phyloP scores from a whole-genome alignment of 495 filamentous ascomycete genomes.

The Hypoxylon crocopeplum region DNA sequence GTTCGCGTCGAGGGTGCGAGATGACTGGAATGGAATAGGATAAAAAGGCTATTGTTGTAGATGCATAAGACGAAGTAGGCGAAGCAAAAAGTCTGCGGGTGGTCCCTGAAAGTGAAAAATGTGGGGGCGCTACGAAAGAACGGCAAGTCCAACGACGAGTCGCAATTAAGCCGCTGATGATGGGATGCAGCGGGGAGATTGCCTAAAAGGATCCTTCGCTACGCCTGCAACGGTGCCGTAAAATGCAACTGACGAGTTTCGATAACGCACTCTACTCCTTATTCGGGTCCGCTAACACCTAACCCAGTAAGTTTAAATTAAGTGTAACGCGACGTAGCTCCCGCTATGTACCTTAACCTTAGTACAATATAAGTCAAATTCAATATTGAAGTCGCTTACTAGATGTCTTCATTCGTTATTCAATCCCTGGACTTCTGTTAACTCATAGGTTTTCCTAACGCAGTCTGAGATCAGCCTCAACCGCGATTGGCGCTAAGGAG shows the following conservation, averaged over 20 bases:
- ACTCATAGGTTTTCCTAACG: too few species aligned
- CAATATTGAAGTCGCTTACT: too few species aligned
- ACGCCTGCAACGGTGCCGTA: too few species aligned
- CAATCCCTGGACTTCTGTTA: too few species aligned
- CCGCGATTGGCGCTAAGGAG: slow-evolving; percentile 1
- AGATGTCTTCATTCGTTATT: too few species aligned
- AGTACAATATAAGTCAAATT: too few species aligned
- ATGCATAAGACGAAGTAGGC: neutral
- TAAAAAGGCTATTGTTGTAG: neutral
- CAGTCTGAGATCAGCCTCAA: neutral
- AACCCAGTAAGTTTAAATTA: too few species aligned
- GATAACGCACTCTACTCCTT: slow-evolving; percentile 10
- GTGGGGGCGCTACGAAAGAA: slow-evolving; percentile 30
- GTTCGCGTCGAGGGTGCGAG: neutral
- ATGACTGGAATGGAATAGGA: slow-evolving; percentile 8
- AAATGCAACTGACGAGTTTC: neutral
- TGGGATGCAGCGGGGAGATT: slow-evolving; percentile 25
- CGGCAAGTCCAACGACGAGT: slow-evolving; percentile 32
- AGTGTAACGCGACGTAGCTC: too few species aligned
- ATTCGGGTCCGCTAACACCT: too few species aligned
- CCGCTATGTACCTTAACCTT: too few species aligned
- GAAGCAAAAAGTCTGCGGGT: neutral
- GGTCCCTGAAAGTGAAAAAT: slow-evolving; percentile 15
- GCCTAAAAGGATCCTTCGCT: slow-evolving; percentile 28
- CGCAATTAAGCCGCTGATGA: slow-evolving; percentile 28